Base-by-base conservation (phyloP, 768 basidiomycete species). In the Termitomyces sp. region DNA sequence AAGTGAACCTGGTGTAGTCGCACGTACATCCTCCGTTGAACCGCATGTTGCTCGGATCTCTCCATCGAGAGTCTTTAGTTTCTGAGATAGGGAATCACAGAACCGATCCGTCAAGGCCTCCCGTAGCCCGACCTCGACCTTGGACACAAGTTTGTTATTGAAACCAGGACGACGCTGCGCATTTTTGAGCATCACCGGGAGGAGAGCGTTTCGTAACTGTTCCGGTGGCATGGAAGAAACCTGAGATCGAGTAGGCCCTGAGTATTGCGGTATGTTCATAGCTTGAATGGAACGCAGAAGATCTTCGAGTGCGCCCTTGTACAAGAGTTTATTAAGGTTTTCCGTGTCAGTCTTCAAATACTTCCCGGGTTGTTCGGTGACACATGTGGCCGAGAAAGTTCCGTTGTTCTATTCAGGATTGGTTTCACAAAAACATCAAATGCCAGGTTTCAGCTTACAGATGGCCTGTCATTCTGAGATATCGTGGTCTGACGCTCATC, bases 91-190 rank as follows among this genome's bases (percentile, higher is more conserved):
- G n/a, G 62, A 58, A 21, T 62, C 51, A 45, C 66, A 68, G 24
- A 58, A 54, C 17, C 64, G 62, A 45, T 68, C 62, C 3, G 65
- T 69, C 35, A 73, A 48, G n/a, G 66, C 58, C 42, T 53, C 57
- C 19, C 61, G 56, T 2, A 64, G 43, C 24, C 35, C 51, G 26
- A 56, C 51, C 21, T 58, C 53, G 15, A 66, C 19, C 26, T 53
- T 47, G 6, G 54, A n/a, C 11, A 30, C 24, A 15, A 38, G 19
- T 17, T 26, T 35, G 17, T 53, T 32, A n/a, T 26, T 34, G 37
- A 48, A 51, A 3, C 37, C 50, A 35, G 37, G 24, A 44, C 65
- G 63, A 48, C 60, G 56, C 35, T 55, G 52, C 19, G 43, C 49
- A 45, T 66, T 66, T 45, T 58, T 53, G 28, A 60, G 28, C 21